Base-by-base conservation (phyloP, 2,329 filamentous ascomycete species). In the Verticillium alfalfae region DNA sequence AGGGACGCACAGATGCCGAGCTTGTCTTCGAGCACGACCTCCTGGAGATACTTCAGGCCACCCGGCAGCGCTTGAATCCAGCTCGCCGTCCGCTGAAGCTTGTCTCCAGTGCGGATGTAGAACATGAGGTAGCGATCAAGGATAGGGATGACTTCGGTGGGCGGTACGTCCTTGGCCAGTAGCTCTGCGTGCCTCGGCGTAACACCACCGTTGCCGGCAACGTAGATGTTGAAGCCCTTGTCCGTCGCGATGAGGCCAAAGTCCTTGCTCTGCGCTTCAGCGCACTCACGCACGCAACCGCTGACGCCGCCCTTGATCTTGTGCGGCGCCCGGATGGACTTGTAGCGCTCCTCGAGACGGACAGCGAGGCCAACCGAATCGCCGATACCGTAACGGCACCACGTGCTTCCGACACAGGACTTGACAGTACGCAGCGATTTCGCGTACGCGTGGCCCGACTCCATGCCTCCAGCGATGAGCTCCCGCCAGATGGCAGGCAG, bases 291-390 rank as follows among this genome's bases (percentile, higher is more conserved):
- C n/a, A 97, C 92, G 66, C 93, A 97, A 13, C 93, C 93, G 60
- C 89, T 93, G 0, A 97, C 92, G 61, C 91, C 93, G 1, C 91
- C 92, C 75, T 97, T 97, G 73, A 96, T 85, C 80, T 97, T 97
- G 74, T 97, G 93, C 9, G 93, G 93, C 16, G 84, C 84, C n/a
- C 93, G 86, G 62, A 97, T 90, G 70, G 90, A 92, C 82, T 97
- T 97, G 76, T 97, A 97, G 56, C 93, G 86, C 77, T 96, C 91
- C 75, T 97, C 93, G 0, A 96, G 76, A 3, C 92, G 84, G 16
- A 97, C 88, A 0, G 93, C 93, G 89, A 97, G 91, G 12, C 93
- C 93, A 0, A 97, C 93, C 73, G 90, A 93, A 76, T 97, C 93
- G 34, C 92, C 91, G 61, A 97, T 88, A 60, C 93, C 93, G 69